Evolutionary conservation across 2,329 filamentous ascomycete genomes (phyloP).

Genomic region (Diaporthe caulivora): DNA sequence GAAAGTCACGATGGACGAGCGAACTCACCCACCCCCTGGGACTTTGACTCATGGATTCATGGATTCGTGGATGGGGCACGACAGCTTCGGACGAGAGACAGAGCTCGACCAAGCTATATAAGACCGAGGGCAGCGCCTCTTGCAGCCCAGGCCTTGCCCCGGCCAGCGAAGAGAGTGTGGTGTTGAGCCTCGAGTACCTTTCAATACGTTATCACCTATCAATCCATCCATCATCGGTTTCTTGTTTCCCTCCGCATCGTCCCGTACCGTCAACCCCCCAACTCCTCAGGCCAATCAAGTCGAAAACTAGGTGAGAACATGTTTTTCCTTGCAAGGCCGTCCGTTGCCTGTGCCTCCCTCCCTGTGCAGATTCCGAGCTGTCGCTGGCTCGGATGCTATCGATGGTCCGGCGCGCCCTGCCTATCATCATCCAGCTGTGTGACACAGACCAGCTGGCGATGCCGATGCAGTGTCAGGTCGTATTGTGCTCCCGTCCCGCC

Average conservation of each 20-base stretch:
- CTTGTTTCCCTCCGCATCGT: not conserved
- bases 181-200: constrained; percentile 20
- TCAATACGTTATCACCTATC: not conserved
- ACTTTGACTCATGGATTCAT: constrained; percentile 30
- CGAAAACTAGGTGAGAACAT: not conserved
- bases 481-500: not conserved
- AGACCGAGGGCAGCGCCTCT: not conserved
- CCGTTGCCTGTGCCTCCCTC: not conserved
- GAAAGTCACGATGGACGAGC: constrained; percentile 27
- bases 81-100: not conserved
- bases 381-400: constrained; percentile 20
- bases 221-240: not conserved
- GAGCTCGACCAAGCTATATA: constrained; percentile 18
- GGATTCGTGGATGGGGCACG: not conserved
- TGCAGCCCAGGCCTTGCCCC: not conserved
- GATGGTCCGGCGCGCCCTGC: not conserved
- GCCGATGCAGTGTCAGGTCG: constrained; percentile 22
- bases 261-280: not conserved
- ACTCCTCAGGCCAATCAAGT: not conserved
- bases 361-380: not conserved
- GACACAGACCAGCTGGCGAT: constrained; percentile 25
- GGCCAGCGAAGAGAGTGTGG: not conserved
- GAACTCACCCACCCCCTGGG: constrained; percentile 1
- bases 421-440: constrained; percentile 12
- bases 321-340: no score